Base-by-base conservation (phyloP, 2,329 filamentous ascomycete genomes). In the Cytospora mali region DNA sequence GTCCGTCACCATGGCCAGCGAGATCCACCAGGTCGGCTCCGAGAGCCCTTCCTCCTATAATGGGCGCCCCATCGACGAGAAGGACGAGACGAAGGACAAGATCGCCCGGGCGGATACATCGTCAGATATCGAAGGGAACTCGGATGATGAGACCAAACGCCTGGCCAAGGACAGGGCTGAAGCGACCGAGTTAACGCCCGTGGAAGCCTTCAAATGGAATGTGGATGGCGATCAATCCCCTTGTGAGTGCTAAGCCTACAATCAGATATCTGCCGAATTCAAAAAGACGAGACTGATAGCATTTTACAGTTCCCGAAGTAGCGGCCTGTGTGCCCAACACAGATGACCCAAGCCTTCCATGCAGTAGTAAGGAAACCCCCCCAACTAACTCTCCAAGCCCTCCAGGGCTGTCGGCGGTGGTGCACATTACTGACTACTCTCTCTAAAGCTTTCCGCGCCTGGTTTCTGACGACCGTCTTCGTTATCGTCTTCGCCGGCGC, bases 171-270 rank as follows among this genome's bases (percentile, higher is more conserved):
- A 68, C 31, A 66, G 67, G 42, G 62, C 70, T 29, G 73, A 75
- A 31, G 66, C 68, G 21, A 68, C 66, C 4, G 74, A 75, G 63
- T 64, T 75, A 2, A 73, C 72, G 1, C 72, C 74, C 2, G 69
- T 69, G 1, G 74, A 75, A 61, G 74, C 74, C 7, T 75, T 75
- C 58, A 71, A 71, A 49, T 75, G 73, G 73, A 73, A 71, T 61
- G 74, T 75, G 14, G 71, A 75, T 27, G 74, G 74, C 16, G 74
- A 75, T 39, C 71, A 75, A 64, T 75, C 74, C 21, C 74, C 74
- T 25, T 75, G 74, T 75, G 62, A 57, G 72, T 62, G 13, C 39
- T 21, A 5, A 25, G 55, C 4, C 31, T 55, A 29, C 10, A 23
- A 11, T 13, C 14, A 13, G 55, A 7, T 18, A n/a, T n/a, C n/a